phyloP scores from a whole-genome alignment of 202 grass and related monocot genomes.

The Schoenoplectus triqueter region DNA sequence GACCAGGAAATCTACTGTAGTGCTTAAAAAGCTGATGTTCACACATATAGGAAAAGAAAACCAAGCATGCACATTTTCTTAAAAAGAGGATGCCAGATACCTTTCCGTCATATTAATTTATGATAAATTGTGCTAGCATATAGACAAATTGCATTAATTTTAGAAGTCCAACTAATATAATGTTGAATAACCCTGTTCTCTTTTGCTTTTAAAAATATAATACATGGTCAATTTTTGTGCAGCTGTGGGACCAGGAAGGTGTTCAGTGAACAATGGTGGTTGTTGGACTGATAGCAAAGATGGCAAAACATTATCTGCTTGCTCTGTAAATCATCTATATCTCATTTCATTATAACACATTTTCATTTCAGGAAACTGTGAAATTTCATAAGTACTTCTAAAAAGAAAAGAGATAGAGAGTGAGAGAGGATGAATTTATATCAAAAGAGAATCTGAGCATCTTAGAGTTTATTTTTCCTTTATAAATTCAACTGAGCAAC shows the following conservation, averaged over 20 bases:
- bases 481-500: not conserved
- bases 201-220: not conserved
- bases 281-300: constrained; percentile 75
- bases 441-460: not conserved
- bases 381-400: not conserved
- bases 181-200: not conserved
- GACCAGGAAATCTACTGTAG: not conserved
- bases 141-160: not conserved
- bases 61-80: not conserved
- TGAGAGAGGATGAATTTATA: not conserved
- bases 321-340: constrained; percentile 48
- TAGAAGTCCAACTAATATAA: too few species aligned
- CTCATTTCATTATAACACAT: not conserved
- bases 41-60: not conserved
- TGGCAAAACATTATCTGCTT: constrained; percentile 69
- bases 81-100: not conserved
- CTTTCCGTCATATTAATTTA: not conserved
- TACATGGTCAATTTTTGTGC: not conserved
- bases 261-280: constrained; percentile 71
- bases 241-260: constrained; percentile 80
- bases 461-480: too few species aligned
- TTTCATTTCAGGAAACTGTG: not conserved
- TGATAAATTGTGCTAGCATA: not conserved
- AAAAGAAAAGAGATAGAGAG: not conserved
- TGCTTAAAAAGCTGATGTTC: not conserved